These are phyloP conservation scores for Aspergillus mulundensis DNA, from an alignment of 495 filamentous ascomycete genomes.

Conservation along the genomic window DNA sequence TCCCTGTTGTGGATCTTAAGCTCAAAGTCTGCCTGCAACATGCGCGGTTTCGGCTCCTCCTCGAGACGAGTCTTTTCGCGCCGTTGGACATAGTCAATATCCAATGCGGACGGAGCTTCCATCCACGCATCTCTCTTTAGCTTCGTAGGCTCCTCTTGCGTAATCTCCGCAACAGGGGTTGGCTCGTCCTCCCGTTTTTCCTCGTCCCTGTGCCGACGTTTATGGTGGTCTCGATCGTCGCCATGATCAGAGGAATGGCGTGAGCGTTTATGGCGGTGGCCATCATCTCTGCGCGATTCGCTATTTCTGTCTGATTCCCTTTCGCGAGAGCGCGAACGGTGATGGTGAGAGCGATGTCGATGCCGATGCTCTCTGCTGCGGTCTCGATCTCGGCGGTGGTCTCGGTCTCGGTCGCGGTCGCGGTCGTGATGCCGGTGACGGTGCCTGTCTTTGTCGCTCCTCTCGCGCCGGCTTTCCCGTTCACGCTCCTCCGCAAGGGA, in stretches of 20 bases:
- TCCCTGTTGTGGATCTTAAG: slow-evolving; percentile 79
- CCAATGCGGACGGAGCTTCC: slow-evolving; percentile 75
- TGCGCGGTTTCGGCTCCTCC: slow-evolving; percentile 39
- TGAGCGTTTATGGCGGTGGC: slow-evolving; percentile 54
- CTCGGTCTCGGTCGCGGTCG: neutral
- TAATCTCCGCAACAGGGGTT: slow-evolving; percentile 22
- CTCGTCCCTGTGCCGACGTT: slow-evolving; percentile 33
- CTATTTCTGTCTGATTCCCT: slow-evolving; percentile 28
- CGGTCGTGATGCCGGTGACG: slow-evolving; percentile 34
- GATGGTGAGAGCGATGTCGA: slow-evolving; percentile 39
- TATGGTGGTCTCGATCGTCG: slow-evolving; percentile 36
- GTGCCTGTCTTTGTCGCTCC: slow-evolving; percentile 32
- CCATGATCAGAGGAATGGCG: slow-evolving; percentile 43
- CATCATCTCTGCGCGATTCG: slow-evolving; percentile 36
- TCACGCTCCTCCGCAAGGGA: slow-evolving; percentile 42
- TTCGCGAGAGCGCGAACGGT: slow-evolving; percentile 43
- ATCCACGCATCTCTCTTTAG: slow-evolving; percentile 86
- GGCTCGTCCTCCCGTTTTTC: slow-evolving; percentile 22
- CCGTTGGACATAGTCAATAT: slow-evolving; percentile 80
- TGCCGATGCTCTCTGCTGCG: slow-evolving; percentile 38
- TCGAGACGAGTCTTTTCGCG: slow-evolving; percentile 42
- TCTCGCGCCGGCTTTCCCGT: slow-evolving; percentile 33
- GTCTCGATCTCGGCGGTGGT: slow-evolving; percentile 27
- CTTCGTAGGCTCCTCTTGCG: slow-evolving; percentile 34
- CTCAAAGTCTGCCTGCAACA: slow-evolving; percentile 62